A percentile compares a stretch with the other conserved stretches of the same genome.
Conservation (phyloP, 208 protist genomes). For the Leishmania tropica region DNA sequence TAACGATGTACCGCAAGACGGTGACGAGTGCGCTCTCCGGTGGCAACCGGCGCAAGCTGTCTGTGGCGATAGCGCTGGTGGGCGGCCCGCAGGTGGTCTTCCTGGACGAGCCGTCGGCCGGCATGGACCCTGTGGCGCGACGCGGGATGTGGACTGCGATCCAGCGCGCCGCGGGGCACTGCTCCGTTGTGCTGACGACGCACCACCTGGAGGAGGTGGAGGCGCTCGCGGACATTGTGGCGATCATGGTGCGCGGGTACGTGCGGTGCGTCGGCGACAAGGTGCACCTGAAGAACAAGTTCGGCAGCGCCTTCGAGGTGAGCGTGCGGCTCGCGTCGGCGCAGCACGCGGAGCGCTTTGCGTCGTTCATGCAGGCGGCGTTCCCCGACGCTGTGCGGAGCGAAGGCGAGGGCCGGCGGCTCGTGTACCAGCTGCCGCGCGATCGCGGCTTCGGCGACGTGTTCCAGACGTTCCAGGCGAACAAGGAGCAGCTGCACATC, state of each 20-base stretch:
- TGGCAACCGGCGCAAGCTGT: conserved; percentile 81
- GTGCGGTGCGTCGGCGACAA: conserved; percentile 84
- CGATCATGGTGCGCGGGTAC: conserved; percentile 86
- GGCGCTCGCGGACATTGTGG: conserved; percentile 70
- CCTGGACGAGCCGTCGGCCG: conserved; percentile 77
- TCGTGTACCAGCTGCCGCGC: conserved; percentile 30
- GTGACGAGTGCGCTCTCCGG: conserved; percentile 40
- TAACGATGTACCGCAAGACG: conserved; percentile 38
- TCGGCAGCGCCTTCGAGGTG: conserved; percentile 72
- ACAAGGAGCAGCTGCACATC: conserved; percentile 43
- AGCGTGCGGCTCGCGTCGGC: conserved; percentile 31
- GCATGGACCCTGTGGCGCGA: conserved; percentile 69
- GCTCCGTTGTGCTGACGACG: conserved; percentile 90
- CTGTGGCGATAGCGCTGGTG: conserved; percentile 57
- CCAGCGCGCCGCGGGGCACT: conserved; percentile 44
- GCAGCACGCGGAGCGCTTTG: conserved; percentile 13
- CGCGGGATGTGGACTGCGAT: conserved; percentile 74
- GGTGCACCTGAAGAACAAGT: conserved; percentile 85
- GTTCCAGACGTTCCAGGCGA: conserved; percentile 37
- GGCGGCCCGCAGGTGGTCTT: conserved; percentile 59
- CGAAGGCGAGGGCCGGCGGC: conserved; percentile 18
- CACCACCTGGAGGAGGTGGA: conserved; percentile 95
- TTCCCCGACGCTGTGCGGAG: conserved; percentile 32
- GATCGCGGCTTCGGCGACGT: conserved; percentile 16
- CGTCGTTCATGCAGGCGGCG: conserved; percentile 30